Conservation (phyloP, 2,329 filamentous ascomycete genomes). For the Neodidymelliopsis sp. region DNA sequence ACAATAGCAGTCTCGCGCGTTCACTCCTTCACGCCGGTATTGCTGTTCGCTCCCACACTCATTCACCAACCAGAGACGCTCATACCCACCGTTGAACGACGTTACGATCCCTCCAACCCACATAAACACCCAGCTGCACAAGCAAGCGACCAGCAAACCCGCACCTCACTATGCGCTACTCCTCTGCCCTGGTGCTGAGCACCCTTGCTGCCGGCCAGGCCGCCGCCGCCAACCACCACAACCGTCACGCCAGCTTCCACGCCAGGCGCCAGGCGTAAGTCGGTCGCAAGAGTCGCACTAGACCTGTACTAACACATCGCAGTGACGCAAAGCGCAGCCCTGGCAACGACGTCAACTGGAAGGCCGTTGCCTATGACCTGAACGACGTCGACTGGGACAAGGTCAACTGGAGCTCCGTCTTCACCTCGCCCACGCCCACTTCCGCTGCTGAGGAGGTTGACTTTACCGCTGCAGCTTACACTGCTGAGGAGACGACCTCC, state of each 20-base stretch:
- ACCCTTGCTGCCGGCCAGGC: conserved; percentile 47
- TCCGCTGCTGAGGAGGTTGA: conserved; percentile 8
- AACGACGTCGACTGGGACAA: conserved; percentile 39
- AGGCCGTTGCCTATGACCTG: conserved; percentile 34
- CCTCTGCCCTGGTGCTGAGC: conserved; percentile 48
- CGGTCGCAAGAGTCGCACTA: neutral
- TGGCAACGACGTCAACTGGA: conserved; percentile 39
- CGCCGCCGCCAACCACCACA: conserved; percentile 40
- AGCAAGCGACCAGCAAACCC: conserved; percentile 13
- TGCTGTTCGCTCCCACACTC: conserved; percentile 38
- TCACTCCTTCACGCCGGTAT: conserved; percentile 50
- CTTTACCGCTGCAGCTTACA: conserved; percentile 4
- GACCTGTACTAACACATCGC: neutral
- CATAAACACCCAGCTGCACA: conserved; percentile 17
- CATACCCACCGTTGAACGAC: conserved; percentile 37
- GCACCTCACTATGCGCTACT: conserved; percentile 43
- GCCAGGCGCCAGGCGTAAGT: conserved; percentile 45
- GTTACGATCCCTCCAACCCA: conserved; percentile 28
- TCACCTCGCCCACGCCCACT: conserved; percentile 23
- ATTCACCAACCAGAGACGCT: conserved; percentile 26
- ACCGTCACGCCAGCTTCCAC: conserved; percentile 49
- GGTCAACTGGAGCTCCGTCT: conserved; percentile 37
- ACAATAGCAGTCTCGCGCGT: conserved; percentile 44
- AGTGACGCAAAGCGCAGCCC: conserved; percentile 43
- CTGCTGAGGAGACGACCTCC: conserved; percentile 12